phyloP scores from a whole-genome alignment of 371 early-diverging fungal genomes.

The Syncephalastrum racemosum region DNA sequence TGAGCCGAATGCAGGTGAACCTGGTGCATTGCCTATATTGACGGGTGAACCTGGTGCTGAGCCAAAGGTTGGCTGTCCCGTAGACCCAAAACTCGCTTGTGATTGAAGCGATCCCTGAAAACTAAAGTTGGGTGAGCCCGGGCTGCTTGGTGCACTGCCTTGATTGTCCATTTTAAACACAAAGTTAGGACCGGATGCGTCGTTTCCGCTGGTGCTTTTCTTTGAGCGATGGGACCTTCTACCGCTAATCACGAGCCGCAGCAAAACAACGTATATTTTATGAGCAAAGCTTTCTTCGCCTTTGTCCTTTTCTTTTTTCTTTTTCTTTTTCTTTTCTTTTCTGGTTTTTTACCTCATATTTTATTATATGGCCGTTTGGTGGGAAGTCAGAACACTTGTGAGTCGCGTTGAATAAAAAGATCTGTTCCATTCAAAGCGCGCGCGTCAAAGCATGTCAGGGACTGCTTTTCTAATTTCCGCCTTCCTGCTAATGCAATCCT shows the following conservation, averaged over 20 bases:
- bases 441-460: too few relatives aligned
- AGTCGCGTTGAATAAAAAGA: too few relatives aligned
- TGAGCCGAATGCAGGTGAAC: not conserved
- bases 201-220: conserved; percentile 6
- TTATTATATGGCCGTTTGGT: not conserved
- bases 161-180: conserved; percentile 5
- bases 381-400: too few relatives aligned
- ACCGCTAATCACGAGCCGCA: not conserved
- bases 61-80: not conserved
- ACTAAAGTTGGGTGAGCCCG: not conserved
- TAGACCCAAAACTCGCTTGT: too few relatives aligned
- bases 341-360: not conserved
- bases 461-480: too few relatives aligned
- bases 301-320: conserved; percentile 2
- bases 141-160: conserved; percentile 3
- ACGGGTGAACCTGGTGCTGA: conserved; percentile 1
- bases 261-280: conserved; percentile 5
- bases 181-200: conserved; percentile 4
- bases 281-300: conserved; percentile 3
- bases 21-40: not conserved
- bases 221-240: conserved; percentile 5
- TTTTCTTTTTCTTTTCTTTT: not conserved
- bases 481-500: too few relatives aligned
- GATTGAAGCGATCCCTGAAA: not conserved
- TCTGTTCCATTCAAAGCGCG: too few relatives aligned